These are phyloP conservation scores for Sporobolomyces roseus DNA, from an alignment of 768 basidiomycete genomes.

Conservation along the genomic window DNA sequence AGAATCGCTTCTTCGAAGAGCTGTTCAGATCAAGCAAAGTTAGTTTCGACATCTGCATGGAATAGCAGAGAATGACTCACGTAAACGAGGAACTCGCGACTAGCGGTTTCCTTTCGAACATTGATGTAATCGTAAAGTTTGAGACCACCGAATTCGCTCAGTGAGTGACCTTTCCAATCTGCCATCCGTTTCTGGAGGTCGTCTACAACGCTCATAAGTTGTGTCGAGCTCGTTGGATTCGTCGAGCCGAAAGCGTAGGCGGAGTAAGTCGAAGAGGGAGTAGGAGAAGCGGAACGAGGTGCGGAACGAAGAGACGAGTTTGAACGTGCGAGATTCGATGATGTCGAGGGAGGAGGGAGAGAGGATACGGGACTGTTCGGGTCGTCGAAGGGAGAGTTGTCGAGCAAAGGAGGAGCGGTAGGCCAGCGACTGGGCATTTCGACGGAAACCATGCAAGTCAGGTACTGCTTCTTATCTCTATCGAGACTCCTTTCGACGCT, in stretches of 20 bases:
- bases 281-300: constrained; percentile 19
- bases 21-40: constrained; percentile 48
- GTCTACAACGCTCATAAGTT: constrained; percentile 77
- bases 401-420: background rate
- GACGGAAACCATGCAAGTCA: constrained; percentile 90
- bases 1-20: constrained; percentile 97
- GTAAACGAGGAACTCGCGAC: constrained; percentile 87
- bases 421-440: constrained; percentile 77
- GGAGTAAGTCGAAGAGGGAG: constrained; percentile 26
- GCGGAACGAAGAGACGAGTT: constrained; percentile 10
- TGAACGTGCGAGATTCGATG: background rate
- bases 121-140: constrained; percentile 88
- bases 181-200: constrained; percentile 85
- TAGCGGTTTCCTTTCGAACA: constrained; percentile 80
- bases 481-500: constrained; percentile 68
- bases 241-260: constrained; percentile 31
- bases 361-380: background rate
- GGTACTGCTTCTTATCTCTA: constrained; percentile 62
- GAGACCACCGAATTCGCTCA: constrained; percentile 71
- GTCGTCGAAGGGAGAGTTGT: background rate
- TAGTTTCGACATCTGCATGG: too few species aligned
- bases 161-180: constrained; percentile 92
- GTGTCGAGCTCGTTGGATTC: constrained; percentile 42
- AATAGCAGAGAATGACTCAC: background rate
- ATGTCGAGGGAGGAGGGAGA: background rate